These are phyloP conservation scores for Aspergillus sclerotialis DNA, from an alignment of 2,329 filamentous ascomycete genomes.

Conservation along the genomic window DNA sequence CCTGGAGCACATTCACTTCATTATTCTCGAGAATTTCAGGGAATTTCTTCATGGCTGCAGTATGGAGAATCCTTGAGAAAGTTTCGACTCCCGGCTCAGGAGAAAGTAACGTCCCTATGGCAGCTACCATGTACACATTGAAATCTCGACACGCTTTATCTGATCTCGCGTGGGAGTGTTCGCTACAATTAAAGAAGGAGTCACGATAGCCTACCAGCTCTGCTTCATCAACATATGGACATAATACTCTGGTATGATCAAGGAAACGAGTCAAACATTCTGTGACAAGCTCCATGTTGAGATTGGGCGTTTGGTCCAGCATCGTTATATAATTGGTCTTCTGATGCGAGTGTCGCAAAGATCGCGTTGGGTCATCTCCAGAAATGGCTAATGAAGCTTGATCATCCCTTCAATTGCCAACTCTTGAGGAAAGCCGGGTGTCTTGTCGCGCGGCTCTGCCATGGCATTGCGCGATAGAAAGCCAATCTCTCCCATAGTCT, in stretches of 20 bases:
- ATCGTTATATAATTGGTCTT: slow-evolving; percentile 1
- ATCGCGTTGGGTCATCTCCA: slow-evolving; percentile 8
- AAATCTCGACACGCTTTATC: slow-evolving; percentile 3
- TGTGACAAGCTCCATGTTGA: slow-evolving; percentile 3
- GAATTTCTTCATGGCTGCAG: slow-evolving; percentile 7
- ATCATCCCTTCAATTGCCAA: slow-evolving; percentile 15
- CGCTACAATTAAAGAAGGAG: slow-evolving; percentile 4
- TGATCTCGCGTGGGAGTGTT: no score
- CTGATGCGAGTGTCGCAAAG: slow-evolving; percentile 1
- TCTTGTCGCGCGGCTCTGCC: slow-evolving; percentile 21
- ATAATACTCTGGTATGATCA: slow-evolving; percentile 4
- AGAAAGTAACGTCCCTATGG: slow-evolving; percentile 11
- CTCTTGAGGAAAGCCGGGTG: slow-evolving; percentile 13
- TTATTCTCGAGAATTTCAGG: slow-evolving; percentile 6
- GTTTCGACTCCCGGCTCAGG: slow-evolving; percentile 7
- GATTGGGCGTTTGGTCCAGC: neutral
- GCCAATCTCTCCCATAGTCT: slow-evolving; percentile 24
- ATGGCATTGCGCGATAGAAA: slow-evolving; percentile 25
- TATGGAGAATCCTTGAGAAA: slow-evolving; percentile 7
- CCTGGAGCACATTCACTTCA: slow-evolving; percentile 6
- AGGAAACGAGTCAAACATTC: slow-evolving; percentile 9
- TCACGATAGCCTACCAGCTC: slow-evolving; percentile 7
- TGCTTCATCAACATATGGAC: slow-evolving; percentile 7
- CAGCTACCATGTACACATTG: slow-evolving; percentile 9
- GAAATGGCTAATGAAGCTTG: slow-evolving; percentile 9